Evolutionary conservation across 2,329 filamentous ascomycete species (phyloP), one percentile per base, ranked within the genome.

Genomic region (Paraconiothyrium brasiliense): DNA sequence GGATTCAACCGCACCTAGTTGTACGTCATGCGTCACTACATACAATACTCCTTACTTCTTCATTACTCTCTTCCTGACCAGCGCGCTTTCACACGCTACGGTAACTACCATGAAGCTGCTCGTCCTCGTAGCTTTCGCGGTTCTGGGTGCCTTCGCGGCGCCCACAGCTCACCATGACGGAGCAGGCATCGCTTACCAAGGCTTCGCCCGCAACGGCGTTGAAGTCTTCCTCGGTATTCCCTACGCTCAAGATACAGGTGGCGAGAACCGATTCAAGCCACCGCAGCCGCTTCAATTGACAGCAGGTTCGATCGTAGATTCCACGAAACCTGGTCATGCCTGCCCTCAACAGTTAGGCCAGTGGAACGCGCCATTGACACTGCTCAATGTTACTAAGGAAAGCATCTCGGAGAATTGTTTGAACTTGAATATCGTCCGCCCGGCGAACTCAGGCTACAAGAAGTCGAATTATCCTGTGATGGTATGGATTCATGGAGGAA

Each of bases 361-460:
- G 3, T 75, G 71, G 43, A 65, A 60, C 37, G 43, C 68, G 4
- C 72, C 75, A 0, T 65, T 80, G 30, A 75, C 71, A 2, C 57
- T 74, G 6, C 66, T 60, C 35, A 79, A 79, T 30, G 75, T 81
- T 11, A 81, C 79, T 4, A 43, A 70, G 24, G 50, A 49, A n/a
- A 14, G 41, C 30, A 67, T 68, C 0, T 77, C 75, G 1, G 87
- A 89, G 68, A 84, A 89, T 67, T 90, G 87, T 61, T 77, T 90
- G 14, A 86, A 86, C 35, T 68, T 90, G 50, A 90, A 89, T 64
- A 81, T 90, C 1, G 79, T 89, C 35, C 82, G 87, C 2, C 86
- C 86, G 1, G 80, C 81, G 8, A 46, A 49, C 8, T 22, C 43
- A 10, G 11, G 74, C 14, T 11, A 32, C 51, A 41, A 80, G 37